A percentile compares a stretch with the other conserved stretches of the same genome.
Evolutionary conservation across 1,284 basidiomycete species (phyloP).

Genomic region (Puccinia polysora): DNA sequence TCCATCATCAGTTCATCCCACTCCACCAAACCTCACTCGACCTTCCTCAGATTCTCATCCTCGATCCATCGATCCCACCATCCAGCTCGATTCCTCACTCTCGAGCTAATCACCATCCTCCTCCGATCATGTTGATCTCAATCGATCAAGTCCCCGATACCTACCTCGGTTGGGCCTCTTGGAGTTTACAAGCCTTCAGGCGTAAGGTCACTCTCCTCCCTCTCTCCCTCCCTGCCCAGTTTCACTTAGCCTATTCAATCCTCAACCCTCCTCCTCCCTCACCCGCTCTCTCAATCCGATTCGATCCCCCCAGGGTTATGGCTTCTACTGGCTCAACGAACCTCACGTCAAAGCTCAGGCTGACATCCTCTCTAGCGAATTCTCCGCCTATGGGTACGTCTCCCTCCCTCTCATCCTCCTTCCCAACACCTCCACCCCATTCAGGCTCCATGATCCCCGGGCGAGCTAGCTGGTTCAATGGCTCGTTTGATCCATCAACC

Average conservation of each 20-base stretch:
- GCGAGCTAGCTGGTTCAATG: too few species aligned
- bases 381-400: constrained; percentile 24
- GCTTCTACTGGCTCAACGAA: constrained; percentile 37
- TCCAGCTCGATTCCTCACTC: too few species aligned
- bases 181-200: constrained; percentile 40
- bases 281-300: background rate
- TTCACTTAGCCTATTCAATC: background rate
- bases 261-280: background rate
- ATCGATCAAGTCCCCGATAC: background rate
- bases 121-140: too few species aligned
- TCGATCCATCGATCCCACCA: too few species aligned
- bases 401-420: background rate
- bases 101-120: too few species aligned
- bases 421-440: too few species aligned
- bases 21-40: too few species aligned
- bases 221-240: background rate
- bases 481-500: too few species aligned
- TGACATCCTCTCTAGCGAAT: constrained; percentile 26
- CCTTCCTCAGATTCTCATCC: too few species aligned
- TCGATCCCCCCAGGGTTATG: constrained; percentile 24
- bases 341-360: constrained; percentile 29
- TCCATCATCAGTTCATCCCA: too few species aligned
- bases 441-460: too few species aligned
- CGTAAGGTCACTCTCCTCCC: background rate
- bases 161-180: constrained; percentile 36